Base-by-base conservation (phyloP, 2,329 filamentous ascomycete species). In the Calonectria leucothoes region DNA sequence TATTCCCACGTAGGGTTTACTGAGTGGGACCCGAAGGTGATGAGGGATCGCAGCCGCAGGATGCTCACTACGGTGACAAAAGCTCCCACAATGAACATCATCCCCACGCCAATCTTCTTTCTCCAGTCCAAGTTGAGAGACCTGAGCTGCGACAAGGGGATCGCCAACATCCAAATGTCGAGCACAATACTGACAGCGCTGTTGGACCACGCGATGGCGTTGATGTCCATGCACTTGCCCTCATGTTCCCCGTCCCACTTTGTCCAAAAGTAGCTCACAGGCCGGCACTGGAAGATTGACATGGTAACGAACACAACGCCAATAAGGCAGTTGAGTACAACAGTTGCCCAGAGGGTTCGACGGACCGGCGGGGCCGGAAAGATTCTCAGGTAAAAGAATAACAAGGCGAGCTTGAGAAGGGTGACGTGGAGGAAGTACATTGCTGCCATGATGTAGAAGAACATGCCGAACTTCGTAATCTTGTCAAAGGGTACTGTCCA, bases 361-460 rank as follows among this genome's bases (percentile, higher is more conserved):
- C 84, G 84, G 12, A 89, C 84, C 4, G 64, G 71, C 0, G 63
- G 72, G 0, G 81, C 77, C 0, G 88, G 88, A 73, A 92, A 92
- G 71, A 91, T 88, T 66, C 88, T 86, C 7, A 89, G 81, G 76
- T 90, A 91, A 79, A 91, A 90, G 77, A 89, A 84, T 2, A 91
- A 82, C 27, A 92, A 83, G 1, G 89, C 86, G 4, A 89, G 80
- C 75, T 91, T 90, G n/a, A 89, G 83, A 31, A 89, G 81, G 2
- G 86, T 82, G 14, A 89, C 79, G 12, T 87, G 82, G 4, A 81
- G 68, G 76, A 90, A 89, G 79, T 91, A 90, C 25, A 89, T 65
- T 7, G 82, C 75, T 25, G 86, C 85, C 78, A 85, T 82, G 71
- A 84, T 78, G 75, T 86, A 89, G 31, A 89, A 85, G 76, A 81